Base-by-base conservation (phyloP, 352 stramenopile genomes). In the Phytophthora citricola region DNA sequence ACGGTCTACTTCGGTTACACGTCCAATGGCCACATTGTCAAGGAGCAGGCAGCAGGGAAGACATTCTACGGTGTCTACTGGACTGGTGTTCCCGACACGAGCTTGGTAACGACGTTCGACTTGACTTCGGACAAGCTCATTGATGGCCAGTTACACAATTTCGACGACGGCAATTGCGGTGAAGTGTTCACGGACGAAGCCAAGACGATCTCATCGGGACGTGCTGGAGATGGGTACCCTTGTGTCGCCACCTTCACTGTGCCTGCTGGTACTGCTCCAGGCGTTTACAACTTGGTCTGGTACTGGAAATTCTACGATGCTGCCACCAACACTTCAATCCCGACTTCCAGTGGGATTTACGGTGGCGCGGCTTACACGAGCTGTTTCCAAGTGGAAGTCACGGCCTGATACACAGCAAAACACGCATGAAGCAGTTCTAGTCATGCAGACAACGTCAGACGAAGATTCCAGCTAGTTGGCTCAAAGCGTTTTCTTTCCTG, bases 271-370 rank as follows among this genome's bases (percentile, higher is more conserved):
- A 87, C 76, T 12, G 63, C 71, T 36, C 31, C 83, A 1, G 79
- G 83, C 0, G 26, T 84, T 6, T 90, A 91, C 66, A 81, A 87
- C 53, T 62, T 92, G 48, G 79, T 92, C 20, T 92, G 83, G 81
- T 90, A 78, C 63, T 92, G 83, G 83, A 85, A 82, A 53, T 89
- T 89, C 53, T 81, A 80, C 50, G 75, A 91, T n/a, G 72, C 84
- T 9, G 59, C 71, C 43, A 69, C 75, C 7, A 87, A 86, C 63
- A 61, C 67, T 34, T 71, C 71, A 20, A 79, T 87, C 47, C 65
- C 75, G 36, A 87, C 78, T 0, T 74, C 64, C 26, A 75, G 66
- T 32, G 75, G 79, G 31, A 73, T 57, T 8, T 89, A 82, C 41
- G 80, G 80, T 5, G 81, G 83, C 20, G 83, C 77, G 0, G 76